phyloP scores from a whole-genome alignment of 1,139 yeast genomes.

The Suhomyces panamericanus region DNA sequence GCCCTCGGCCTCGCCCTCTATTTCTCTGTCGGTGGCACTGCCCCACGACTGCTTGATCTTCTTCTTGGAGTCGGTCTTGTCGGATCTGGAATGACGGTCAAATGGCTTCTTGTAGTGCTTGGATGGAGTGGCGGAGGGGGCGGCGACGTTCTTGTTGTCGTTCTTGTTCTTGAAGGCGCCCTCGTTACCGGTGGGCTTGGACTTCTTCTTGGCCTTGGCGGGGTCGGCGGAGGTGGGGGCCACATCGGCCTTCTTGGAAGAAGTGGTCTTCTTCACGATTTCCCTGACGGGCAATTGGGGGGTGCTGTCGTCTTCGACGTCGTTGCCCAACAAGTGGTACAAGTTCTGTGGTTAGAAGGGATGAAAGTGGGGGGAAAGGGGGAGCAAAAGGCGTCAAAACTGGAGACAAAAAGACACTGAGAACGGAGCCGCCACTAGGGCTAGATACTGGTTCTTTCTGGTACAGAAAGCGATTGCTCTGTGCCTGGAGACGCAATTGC shows the following conservation, averaged over 20 bases:
- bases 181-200: slow-evolving; percentile 80
- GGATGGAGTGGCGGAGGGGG: slow-evolving; percentile 52
- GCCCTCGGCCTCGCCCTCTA: slow-evolving; percentile 64
- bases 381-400: background rate
- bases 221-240: slow-evolving; percentile 84
- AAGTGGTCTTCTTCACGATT: slow-evolving; percentile 77
- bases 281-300: slow-evolving; percentile 63
- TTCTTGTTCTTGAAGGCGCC: slow-evolving; percentile 79
- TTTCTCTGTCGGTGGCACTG: slow-evolving; percentile 67
- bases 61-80: slow-evolving; percentile 82
- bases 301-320: slow-evolving; percentile 70
- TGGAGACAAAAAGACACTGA: background rate
- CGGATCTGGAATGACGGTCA: slow-evolving; percentile 85
- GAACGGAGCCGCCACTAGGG: no score
- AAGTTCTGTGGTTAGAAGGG: slow-evolving; percentile 37
- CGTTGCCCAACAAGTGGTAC: slow-evolving; percentile 63
- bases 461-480: background rate
- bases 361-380: background rate
- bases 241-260: slow-evolving; percentile 85
- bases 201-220: slow-evolving; percentile 73
- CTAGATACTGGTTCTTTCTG: no score
- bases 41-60: slow-evolving; percentile 80
- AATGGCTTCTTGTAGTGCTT: slow-evolving; percentile 63
- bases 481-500: background rate
- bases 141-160: slow-evolving; percentile 70